Evolutionary conservation across 1,284 basidiomycete genomes (phyloP).

Genomic region (Ustilago trichophora): DNA sequence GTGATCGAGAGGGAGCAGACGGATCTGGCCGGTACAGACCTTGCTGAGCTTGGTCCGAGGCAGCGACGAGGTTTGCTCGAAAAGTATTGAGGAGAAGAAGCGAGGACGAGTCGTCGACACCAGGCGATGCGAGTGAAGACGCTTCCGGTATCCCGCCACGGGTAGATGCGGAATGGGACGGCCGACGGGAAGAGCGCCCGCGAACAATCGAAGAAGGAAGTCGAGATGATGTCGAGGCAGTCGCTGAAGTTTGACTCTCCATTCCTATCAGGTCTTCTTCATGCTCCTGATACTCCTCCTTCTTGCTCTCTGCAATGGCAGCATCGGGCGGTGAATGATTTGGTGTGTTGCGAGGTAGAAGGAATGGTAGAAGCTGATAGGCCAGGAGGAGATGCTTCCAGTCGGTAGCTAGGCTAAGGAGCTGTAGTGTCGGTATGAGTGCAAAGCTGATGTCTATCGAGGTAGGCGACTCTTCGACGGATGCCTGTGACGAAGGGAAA

Average conservation of each 20-base stretch:
- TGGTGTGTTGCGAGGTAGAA: not conserved
- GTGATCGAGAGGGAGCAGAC: not conserved
- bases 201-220: not conserved
- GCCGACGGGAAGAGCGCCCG: not conserved
- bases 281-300: not conserved
- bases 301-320: no score
- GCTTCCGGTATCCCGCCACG: not conserved
- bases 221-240: slow-evolving; percentile 8
- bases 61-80: slow-evolving; percentile 18
- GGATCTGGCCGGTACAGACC: not conserved
- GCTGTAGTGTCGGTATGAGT: slow-evolving; percentile 41
- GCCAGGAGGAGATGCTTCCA: slow-evolving; percentile 37
- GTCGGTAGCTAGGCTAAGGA: slow-evolving; percentile 27
- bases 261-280: not conserved
- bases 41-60: not conserved
- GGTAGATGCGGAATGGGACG: not conserved
- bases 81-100: slow-evolving; percentile 49
- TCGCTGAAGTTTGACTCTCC: slow-evolving; percentile 2
- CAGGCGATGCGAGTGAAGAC: not conserved
- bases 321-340: not conserved
- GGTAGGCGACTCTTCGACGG: not conserved
- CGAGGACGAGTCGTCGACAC: slow-evolving; percentile 18
- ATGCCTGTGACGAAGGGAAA: slow-evolving; percentile 16
- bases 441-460: slow-evolving; percentile 32
- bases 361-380: slow-evolving; percentile 25